A percentile compares a stretch with the other conserved stretches of the same genome.
Conservation (phyloP, 2,329 filamentous ascomycete species). For the Blastomyces gilchristii region DNA sequence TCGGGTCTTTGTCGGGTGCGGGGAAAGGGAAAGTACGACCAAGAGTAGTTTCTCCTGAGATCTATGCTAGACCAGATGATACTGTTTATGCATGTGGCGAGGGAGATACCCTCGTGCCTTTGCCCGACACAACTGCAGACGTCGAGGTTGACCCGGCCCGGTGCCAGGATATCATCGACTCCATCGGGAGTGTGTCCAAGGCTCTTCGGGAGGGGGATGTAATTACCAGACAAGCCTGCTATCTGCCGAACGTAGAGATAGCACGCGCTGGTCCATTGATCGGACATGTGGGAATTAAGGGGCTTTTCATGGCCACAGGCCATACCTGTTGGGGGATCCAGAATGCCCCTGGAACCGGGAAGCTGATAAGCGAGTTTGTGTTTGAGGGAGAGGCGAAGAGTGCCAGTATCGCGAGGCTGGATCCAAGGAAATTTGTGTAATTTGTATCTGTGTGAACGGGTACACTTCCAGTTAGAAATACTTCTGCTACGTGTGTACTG, state of each 20-base stretch:
- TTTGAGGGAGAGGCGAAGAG: conserved; percentile 62
- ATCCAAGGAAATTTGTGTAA: conserved; percentile 51
- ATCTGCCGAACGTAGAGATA: conserved; percentile 64
- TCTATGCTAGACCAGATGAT: conserved; percentile 79
- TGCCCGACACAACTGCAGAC: conserved; percentile 64
- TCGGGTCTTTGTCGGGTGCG: conserved; percentile 41
- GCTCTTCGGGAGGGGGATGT: conserved; percentile 58
- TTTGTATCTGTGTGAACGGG: no score
- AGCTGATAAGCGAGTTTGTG: conserved; percentile 67
- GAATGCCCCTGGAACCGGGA: conserved; percentile 81
- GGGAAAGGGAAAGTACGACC: conserved; percentile 37
- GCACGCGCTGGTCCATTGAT: conserved; percentile 60
- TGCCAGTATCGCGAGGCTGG: conserved; percentile 54
- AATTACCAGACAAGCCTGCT: conserved; percentile 76
- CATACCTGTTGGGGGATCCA: conserved; percentile 99
- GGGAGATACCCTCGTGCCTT: conserved; percentile 61
- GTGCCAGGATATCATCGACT: conserved; percentile 77
- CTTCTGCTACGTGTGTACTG: no score
- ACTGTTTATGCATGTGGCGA: conserved; percentile 94
- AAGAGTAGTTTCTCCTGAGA: conserved; percentile 70
- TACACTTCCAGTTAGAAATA: no score
- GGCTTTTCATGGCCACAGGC: conserved; percentile 71
- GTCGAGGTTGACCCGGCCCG: conserved; percentile 65
- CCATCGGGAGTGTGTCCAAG: conserved; percentile 50
- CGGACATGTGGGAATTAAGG: conserved; percentile 61